Evolutionary conservation across 768 basidiomycete species (phyloP).

Genomic region (Inosperma sp.): DNA sequence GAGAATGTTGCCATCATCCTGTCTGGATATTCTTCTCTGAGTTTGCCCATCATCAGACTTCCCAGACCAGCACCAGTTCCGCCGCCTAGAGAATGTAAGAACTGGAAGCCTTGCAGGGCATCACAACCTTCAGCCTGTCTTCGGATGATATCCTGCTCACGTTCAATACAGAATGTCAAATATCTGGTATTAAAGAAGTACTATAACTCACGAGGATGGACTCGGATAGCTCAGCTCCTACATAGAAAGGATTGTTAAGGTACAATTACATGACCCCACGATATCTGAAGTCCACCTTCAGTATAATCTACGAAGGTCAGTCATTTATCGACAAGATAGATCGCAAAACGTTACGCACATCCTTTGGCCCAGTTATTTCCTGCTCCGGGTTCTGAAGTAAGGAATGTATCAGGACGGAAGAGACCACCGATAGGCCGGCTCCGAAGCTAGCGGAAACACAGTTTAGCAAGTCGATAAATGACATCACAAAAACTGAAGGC

Average conservation of each 20-base stretch:
- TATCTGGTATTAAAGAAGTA: neutral
- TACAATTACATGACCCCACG: neutral
- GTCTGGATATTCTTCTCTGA: conserved; percentile 68
- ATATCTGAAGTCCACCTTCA: conserved; percentile 50
- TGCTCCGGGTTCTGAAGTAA: conserved; percentile 57
- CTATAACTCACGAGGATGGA: conserved; percentile 52
- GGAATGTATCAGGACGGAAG: conserved; percentile 85
- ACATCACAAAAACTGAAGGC: neutral
- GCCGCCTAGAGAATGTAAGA: conserved; percentile 87
- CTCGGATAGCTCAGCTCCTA: conserved; percentile 89
- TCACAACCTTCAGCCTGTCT: conserved; percentile 80
- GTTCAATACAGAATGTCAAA: conserved; percentile 1
- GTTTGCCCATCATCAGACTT: conserved; percentile 71
- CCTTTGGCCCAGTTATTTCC: conserved; percentile 98
- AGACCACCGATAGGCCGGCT: conserved; percentile 66
- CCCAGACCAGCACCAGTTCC: conserved; percentile 89
- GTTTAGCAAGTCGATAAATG: neutral
- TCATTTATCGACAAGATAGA: neutral
- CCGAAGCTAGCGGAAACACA: conserved; percentile 43
- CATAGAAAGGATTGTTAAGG: neutral
- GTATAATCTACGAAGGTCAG: conserved; percentile 61
- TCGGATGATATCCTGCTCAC: conserved; percentile 75
- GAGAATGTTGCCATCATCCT: conserved; percentile 55
- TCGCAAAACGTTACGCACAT: conserved; percentile 47
- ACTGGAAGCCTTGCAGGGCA: conserved; percentile 85